phyloP scores from a whole-genome alignment of 108 stramenopile species.

The Cyclotella cryptica region DNA sequence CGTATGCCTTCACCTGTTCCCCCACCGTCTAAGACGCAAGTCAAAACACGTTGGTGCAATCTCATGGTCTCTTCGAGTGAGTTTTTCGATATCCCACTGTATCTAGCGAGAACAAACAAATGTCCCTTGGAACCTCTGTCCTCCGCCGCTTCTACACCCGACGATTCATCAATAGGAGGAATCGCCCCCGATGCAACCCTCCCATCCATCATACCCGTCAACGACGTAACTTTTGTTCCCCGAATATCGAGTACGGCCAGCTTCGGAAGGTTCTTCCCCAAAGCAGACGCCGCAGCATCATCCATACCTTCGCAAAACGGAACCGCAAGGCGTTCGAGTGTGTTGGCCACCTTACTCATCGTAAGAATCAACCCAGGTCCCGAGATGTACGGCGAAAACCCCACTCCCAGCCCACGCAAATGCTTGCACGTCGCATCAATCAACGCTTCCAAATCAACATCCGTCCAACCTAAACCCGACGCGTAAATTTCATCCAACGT shows the following conservation, averaged over 20 bases:
- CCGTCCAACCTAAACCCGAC: slow-evolving; percentile 80
- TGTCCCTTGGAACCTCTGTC: slow-evolving; percentile 13
- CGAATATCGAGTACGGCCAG: slow-evolving; percentile 75
- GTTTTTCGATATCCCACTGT: slow-evolving; percentile 61
- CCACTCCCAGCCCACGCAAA: slow-evolving; percentile 69
- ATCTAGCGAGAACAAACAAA: slow-evolving; percentile 80
- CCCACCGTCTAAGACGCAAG: slow-evolving; percentile 64
- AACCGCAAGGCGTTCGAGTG: slow-evolving; percentile 63
- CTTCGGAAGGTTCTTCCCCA: slow-evolving; percentile 69
- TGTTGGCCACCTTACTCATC: slow-evolving; percentile 35
- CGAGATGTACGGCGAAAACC: slow-evolving; percentile 64
- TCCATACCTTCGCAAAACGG: slow-evolving; percentile 82
- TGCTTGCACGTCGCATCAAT: slow-evolving; percentile 33
- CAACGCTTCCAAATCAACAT: slow-evolving; percentile 57
- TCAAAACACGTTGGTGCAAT: slow-evolving; percentile 50
- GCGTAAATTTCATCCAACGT: slow-evolving; percentile 69
- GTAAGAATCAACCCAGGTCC: slow-evolving; percentile 61
- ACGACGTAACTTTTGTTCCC: slow-evolving; percentile 58
- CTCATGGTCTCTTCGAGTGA: slow-evolving; percentile 77
- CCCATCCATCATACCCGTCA: slow-evolving; percentile 86
- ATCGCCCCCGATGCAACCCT: slow-evolving; percentile 59
- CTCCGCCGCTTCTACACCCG: neutral
- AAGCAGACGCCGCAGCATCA: slow-evolving; percentile 66
- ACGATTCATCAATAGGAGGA: slow-evolving; percentile 6
- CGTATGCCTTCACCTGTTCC: slow-evolving; percentile 76